Base-by-base conservation (phyloP, 768 basidiomycete species). In the Lentinula edodes region DNA sequence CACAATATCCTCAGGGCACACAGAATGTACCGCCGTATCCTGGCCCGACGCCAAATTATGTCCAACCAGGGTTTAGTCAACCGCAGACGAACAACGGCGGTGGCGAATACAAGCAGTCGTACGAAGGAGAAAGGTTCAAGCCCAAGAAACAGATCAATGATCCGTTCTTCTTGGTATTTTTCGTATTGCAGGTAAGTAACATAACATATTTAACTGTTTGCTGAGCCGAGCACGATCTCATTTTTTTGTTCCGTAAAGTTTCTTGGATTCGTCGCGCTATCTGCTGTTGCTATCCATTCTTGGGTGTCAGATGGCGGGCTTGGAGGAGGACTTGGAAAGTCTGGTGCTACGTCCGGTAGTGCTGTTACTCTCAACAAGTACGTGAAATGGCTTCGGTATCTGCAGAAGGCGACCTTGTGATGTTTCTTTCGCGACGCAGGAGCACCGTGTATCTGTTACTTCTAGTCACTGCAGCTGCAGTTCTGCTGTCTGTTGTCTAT, bases 381-480 rank as follows among this genome's bases (percentile, higher is more conserved):
- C 55, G 82, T 74, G 13, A 18, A 43, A 39, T 43, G 5, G 20
- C 15, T 61, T 34, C 39, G 12, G 35, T 45, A 38, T 55, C 41
- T 12, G 5, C 2, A 39, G 7, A 39, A 39, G 9, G 38, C 38
- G 38, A 28, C 7, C 5, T 45, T 42, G 32, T 39, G n/a, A 23
- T 53, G 20, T 50, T 48, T 50, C 28, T n/a, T 52, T 12, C 6
- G 6, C 45, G 13, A 23, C 28, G n/a, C 60, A 20, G 89, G 70
- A 86, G 86, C 66, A 87, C 91, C 0, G 85, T 86, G 2, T 90
- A 87, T 67, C 82, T 93, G n/a, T 75, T 93, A 8, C 79, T 93
- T 34, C 76, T 93, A 46, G 84, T 91, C 46, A 84, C 87, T 2
- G 91, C 80, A 6, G 82, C 84, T 16, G 89, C 83, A 1, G 72